These are phyloP conservation scores for Thinopyrum elongatum DNA, from an alignment of 176 grass and related monocot species.

Conservation along the genomic window DNA sequence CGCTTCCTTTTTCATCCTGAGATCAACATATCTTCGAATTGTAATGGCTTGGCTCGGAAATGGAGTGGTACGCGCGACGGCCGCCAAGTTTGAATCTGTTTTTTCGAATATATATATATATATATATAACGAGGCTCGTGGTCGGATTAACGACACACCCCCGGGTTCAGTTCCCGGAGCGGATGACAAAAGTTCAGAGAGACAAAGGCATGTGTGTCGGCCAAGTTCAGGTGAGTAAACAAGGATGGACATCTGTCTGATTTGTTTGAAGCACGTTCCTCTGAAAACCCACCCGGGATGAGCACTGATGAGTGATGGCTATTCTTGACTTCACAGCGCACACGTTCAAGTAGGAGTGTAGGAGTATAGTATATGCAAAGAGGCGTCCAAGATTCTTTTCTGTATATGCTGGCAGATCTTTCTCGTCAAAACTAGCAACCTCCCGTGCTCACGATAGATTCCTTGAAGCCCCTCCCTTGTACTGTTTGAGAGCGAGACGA, in stretches of 20 bases:
- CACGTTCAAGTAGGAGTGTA: background rate
- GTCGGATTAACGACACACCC: background rate
- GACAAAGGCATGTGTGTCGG: background rate
- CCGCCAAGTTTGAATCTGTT: background rate
- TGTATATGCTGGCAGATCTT: background rate
- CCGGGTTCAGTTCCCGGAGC: background rate
- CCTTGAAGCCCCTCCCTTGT: too few species aligned
- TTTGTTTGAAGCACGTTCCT: background rate
- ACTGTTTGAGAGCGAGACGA: too few species aligned
- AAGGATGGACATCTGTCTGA: background rate
- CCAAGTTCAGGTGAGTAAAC: background rate
- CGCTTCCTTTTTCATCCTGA: background rate
- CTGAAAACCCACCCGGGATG: background rate
- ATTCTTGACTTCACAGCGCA: background rate
- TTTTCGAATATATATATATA: too few species aligned
- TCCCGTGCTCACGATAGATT: too few species aligned
- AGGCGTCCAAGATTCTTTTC: background rate
- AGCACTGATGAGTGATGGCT: background rate
- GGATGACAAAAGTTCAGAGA: background rate
- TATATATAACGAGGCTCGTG: too few species aligned
- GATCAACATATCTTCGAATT: background rate
- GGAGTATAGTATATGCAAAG: background rate
- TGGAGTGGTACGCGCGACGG: background rate
- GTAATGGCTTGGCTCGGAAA: too few species aligned
- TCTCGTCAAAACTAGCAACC: background rate